Evolutionary conservation across 257 asterid species (phyloP), one percentile per base, ranked within the genome.

Genomic region (Datura wrightii): DNA sequence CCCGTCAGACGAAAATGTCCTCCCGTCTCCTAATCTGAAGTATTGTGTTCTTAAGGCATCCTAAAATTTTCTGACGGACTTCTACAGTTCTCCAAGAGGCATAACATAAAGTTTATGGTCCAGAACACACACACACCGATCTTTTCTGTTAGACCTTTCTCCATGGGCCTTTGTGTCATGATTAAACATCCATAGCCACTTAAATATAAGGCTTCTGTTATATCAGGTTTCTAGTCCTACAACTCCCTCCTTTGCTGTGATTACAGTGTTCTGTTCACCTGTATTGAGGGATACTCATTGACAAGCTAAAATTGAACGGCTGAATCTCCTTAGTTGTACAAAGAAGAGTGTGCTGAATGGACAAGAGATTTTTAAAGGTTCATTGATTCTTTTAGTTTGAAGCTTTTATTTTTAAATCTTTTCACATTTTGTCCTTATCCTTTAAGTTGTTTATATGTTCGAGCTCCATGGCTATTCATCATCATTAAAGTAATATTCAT

Each of bases 31-130:
- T 24, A 76, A 11, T 76, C 60, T 50, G 62, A 76, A 76, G 44
- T 50, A 41, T 2, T 19, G 80, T 74, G 59, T 48, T 74, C 80
- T 74, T 6, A 74, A 74, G 59, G 80, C 59, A 48, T 44, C 55
- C 8, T 46, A 46, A 65, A 65, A n/a, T 37, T 65, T 46, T 36
- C 69, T 13, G 46, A 46, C 48, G 80, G 53, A 48, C 59, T 6
- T 44, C 59, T 41, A 46, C 42, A 74, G 59, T 48, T 19, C 31
- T 24, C 39, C 13, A 19, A 24, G 80, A 46, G 42, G 80, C 42
- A 46, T 74, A 46, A 19, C 58, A 10, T 19, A 18, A 70, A 19
- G 11, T 72, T 72, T 72, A 72, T 72, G 42, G 41, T 48, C 60
- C 60, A 74, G 59, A 72, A 44, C n/a, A 24, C 31, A 24, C 31